phyloP scores from a whole-genome alignment of 2,329 filamentous ascomycete genomes.

The Fusarium papillatum region DNA sequence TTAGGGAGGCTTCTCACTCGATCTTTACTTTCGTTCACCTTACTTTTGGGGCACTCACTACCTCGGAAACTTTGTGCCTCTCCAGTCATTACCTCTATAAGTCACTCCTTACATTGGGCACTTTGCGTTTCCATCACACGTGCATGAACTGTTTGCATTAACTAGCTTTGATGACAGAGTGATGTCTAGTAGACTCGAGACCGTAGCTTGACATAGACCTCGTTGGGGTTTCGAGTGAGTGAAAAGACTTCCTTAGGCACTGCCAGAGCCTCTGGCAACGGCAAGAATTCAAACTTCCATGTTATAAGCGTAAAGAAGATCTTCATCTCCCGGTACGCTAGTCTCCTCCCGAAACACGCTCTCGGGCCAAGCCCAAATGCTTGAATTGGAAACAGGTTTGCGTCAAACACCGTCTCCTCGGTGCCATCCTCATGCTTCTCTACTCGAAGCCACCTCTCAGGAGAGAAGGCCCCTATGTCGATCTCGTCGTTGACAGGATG shows the following conservation, averaged over 20 bases:
- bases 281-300: slow-evolving; percentile 44
- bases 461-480: slow-evolving; percentile 13
- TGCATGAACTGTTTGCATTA: neutral
- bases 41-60: slow-evolving; percentile 14
- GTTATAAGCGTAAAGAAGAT: slow-evolving; percentile 44
- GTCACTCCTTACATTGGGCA: neutral
- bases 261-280: slow-evolving; percentile 3
- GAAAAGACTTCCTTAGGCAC: neutral
- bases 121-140: neutral
- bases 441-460: slow-evolving; percentile 29
- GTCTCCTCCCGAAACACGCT: slow-evolving; percentile 51
- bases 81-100: neutral
- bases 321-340: slow-evolving; percentile 47
- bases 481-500: neutral
- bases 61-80: slow-evolving; percentile 11
- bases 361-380: slow-evolving; percentile 52
- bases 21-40: slow-evolving; percentile 17
- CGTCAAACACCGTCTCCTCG: slow-evolving; percentile 41
- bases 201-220: neutral
- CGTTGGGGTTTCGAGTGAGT: neutral
- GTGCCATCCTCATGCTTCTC: neutral
- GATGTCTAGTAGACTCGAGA: neutral
- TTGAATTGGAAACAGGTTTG: slow-evolving; percentile 47
- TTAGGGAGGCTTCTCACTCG: slow-evolving; percentile 9
- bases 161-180: neutral